Percentiles rank a stretch among this genome's conserved stretches.
phyloP scores from a whole-genome alignment of 2,329 filamentous ascomycete species.

The Huntiella savannae region DNA sequence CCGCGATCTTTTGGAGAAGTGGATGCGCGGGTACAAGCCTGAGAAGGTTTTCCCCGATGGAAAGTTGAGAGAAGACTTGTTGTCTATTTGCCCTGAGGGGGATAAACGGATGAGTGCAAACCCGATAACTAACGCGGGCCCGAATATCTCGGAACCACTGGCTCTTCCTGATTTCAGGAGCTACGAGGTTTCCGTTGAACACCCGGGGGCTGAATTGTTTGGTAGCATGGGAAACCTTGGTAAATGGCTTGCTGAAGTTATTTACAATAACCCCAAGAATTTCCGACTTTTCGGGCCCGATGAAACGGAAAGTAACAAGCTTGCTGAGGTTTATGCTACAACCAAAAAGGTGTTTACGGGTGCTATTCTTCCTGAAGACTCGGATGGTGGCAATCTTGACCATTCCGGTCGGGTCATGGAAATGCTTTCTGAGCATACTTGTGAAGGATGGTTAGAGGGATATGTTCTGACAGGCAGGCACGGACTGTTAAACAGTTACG shows the following conservation, averaged over 20 bases:
- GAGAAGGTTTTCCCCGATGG: slow-evolving; percentile 52
- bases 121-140: slow-evolving; percentile 53
- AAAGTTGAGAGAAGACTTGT: slow-evolving; percentile 41
- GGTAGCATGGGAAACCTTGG: slow-evolving; percentile 55
- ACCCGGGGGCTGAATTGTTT: slow-evolving; percentile 34
- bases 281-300: slow-evolving; percentile 66
- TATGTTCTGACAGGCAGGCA: slow-evolving; percentile 59
- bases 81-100: slow-evolving; percentile 44
- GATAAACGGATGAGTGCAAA: slow-evolving; percentile 58
- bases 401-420: slow-evolving; percentile 58
- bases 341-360: slow-evolving; percentile 68
- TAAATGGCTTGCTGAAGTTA: slow-evolving; percentile 45
- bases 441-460: slow-evolving; percentile 64
- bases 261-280: slow-evolving; percentile 42
- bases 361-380: slow-evolving; percentile 59
- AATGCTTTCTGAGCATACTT: slow-evolving; percentile 66
- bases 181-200: slow-evolving; percentile 44
- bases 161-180: slow-evolving; percentile 50
- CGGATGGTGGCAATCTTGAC: slow-evolving; percentile 54
- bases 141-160: slow-evolving; percentile 42
- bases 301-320: slow-evolving; percentile 68
- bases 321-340: slow-evolving; percentile 49
- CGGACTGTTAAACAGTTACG: slow-evolving; percentile 62
- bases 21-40: slow-evolving; percentile 61
- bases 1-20: slow-evolving; percentile 49